These are phyloP conservation scores for Dictyostelium capitatum DNA, from an alignment of 78 protist genomes.

Conservation along the genomic window DNA sequence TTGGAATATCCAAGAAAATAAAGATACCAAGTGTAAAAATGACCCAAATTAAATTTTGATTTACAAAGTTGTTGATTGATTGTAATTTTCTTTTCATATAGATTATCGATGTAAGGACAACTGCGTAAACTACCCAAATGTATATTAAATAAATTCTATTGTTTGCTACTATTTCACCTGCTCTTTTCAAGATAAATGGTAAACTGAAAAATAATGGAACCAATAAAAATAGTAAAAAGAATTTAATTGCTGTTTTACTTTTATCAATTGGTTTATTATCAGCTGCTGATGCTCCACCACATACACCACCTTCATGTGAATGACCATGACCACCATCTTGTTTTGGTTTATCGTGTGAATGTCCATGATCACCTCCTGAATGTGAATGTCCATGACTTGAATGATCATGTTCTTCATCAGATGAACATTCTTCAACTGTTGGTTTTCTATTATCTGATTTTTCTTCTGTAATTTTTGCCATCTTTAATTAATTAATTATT, in stretches of 20 bases:
- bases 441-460: not conserved
- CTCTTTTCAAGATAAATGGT: slow-evolving; percentile 47
- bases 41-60: slow-evolving; percentile 68
- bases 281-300: not conserved
- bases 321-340: not conserved
- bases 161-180: slow-evolving; percentile 56
- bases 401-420: not conserved
- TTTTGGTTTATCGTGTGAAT: not conserved
- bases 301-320: not conserved
- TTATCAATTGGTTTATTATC: not conserved
- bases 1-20: slow-evolving; percentile 71
- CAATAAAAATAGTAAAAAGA: slow-evolving; percentile 29
- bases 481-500: not conserved
- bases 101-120: not conserved
- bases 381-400: not conserved
- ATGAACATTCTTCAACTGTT: slow-evolving; percentile 14
- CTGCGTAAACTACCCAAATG: slow-evolving; percentile 46
- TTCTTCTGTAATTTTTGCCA: slow-evolving; percentile 8
- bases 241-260: slow-evolving; percentile 35
- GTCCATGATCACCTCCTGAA: slow-evolving; percentile 4
- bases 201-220: slow-evolving; percentile 43
- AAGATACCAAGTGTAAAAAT: slow-evolving; percentile 55
- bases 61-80: slow-evolving; percentile 46
- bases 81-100: slow-evolving; percentile 45
- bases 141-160: slow-evolving; percentile 47